Conservation (phyloP, 371 early-diverging fungal genomes). For the Actinomucor elegans region DNA sequence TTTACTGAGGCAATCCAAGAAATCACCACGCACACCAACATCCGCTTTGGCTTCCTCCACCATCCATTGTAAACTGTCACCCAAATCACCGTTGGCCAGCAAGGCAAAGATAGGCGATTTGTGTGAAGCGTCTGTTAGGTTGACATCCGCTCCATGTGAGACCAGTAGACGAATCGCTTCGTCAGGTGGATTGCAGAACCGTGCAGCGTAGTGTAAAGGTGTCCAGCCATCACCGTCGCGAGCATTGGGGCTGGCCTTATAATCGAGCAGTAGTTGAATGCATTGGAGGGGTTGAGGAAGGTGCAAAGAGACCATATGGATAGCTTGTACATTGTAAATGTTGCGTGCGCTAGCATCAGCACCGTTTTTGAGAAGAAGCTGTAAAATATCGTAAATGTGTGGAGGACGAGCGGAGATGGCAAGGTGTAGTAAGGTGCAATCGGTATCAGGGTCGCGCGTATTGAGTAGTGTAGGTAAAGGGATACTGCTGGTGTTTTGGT, state of each 20-base stretch:
- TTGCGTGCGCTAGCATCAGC: conserved; percentile 49
- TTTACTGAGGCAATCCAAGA: conserved; percentile 15
- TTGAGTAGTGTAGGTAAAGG: conserved; percentile 31
- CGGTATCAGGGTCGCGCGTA: conserved; percentile 48
- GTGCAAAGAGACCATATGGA: conserved; percentile 40
- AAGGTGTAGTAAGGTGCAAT: conserved; percentile 47
- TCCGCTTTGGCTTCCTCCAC: conserved; percentile 20
- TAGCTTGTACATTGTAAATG: conserved; percentile 36
- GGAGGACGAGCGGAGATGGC: conserved; percentile 39
- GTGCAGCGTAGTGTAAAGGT: conserved; percentile 70
- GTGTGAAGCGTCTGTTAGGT: conserved; percentile 33
- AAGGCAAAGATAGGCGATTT: conserved; percentile 39
- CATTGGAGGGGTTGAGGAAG: conserved; percentile 44
- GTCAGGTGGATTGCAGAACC: conserved; percentile 45
- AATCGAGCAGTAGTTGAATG: conserved; percentile 20
- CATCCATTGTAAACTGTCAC: conserved; percentile 19
- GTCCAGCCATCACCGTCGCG: conserved; percentile 78
- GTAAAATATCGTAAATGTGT: conserved; percentile 31
- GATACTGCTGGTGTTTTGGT: not conserved
- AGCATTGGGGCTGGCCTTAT: conserved; percentile 53
- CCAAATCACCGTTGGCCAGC: conserved; percentile 32
- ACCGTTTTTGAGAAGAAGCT: conserved; percentile 45
- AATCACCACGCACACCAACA: conserved; percentile 19
- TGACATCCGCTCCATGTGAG: conserved; percentile 49
- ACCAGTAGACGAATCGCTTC: conserved; percentile 26